A percentile compares a stretch with the other conserved stretches of the same genome.
Evolutionary conservation across 2,329 filamentous ascomycete species (phyloP).

Genomic region (Alternaria sp.): DNA sequence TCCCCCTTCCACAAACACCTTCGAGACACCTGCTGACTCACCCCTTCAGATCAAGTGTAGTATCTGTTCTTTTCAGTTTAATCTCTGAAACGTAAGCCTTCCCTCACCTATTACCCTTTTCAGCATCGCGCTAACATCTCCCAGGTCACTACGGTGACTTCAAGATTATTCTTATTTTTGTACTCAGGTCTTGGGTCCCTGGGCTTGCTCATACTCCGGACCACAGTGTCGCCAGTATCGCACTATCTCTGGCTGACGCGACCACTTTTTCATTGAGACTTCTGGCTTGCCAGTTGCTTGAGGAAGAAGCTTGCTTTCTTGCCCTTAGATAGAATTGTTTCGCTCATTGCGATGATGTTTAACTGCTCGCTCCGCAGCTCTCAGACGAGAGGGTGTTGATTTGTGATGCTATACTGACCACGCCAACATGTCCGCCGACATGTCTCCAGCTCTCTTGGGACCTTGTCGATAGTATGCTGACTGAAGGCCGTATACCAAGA

Average conservation of each 20-base stretch:
- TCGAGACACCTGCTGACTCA: background rate
- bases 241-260: background rate
- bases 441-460: too few relatives aligned
- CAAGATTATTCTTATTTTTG: constrained; percentile 1
- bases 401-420: too few relatives aligned
- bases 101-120: background rate
- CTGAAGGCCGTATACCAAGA: too few relatives aligned
- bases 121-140: background rate
- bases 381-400: too few relatives aligned
- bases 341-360: too few relatives aligned
- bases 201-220: constrained; percentile 1
- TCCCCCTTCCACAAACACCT: background rate
- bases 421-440: too few relatives aligned
- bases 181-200: background rate
- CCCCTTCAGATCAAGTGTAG: background rate
- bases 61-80: constrained; percentile 2
- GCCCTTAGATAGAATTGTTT: too few relatives aligned
- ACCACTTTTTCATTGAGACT: background rate
- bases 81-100: background rate
- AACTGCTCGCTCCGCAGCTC: too few relatives aligned
- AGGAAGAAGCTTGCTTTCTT: background rate
- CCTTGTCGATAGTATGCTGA: too few relatives aligned
- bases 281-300: background rate
- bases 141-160: background rate
- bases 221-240: background rate